phyloP scores from a whole-genome alignment of 148 eudicot genomes.

The Fallopia convolvulus region DNA sequence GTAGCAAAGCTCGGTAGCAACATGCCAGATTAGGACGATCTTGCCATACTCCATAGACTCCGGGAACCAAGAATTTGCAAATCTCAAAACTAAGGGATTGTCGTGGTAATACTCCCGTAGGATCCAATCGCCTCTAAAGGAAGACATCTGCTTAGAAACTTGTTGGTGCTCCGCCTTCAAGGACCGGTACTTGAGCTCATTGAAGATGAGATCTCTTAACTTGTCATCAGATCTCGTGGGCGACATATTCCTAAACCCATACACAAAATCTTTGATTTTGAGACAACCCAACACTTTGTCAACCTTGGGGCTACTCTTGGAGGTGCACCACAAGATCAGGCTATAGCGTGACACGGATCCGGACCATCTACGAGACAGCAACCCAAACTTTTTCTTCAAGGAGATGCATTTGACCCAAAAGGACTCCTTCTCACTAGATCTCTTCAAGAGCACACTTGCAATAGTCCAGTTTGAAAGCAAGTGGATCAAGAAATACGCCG shows the following conservation, averaged over 20 bases:
- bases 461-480: constrained; percentile 19
- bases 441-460: too few species aligned
- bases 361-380: constrained; percentile 30
- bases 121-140: constrained; percentile 1
- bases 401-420: not conserved
- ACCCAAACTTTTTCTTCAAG: not conserved
- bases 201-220: constrained; percentile 23
- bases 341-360: constrained; percentile 10
- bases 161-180: constrained; percentile 12
- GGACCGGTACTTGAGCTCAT: constrained; percentile 27
- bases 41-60: constrained; percentile 30
- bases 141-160: not conserved
- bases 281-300: constrained; percentile 5
- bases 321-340: constrained; percentile 24
- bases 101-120: not conserved
- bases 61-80: constrained; percentile 18
- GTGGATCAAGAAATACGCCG: constrained; percentile 24
- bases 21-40: constrained; percentile 42
- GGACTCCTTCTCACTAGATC: too few species aligned
- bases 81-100: not conserved
- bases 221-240: not conserved
- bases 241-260: constrained; percentile 18
- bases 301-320: constrained; percentile 5
- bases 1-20: constrained; percentile 40
- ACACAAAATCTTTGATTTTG: constrained; percentile 21